Evolutionary conservation across 345 rosid genomes (phyloP), one percentile per base, ranked within the genome.

Genomic region (Anastatica hierochuntica): DNA sequence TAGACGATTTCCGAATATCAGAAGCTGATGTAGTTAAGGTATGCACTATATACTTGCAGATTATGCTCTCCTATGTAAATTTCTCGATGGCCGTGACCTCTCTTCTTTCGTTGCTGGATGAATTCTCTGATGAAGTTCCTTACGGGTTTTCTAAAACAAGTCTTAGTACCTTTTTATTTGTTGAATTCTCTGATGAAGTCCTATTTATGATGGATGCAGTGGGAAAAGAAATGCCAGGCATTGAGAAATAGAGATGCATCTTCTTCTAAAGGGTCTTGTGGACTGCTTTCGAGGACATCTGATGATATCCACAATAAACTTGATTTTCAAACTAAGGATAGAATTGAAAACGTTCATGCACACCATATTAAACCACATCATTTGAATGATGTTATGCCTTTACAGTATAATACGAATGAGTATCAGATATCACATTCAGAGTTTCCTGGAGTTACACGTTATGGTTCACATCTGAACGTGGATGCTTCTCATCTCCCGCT

Each of bases 331-430:
- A 73, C 67, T 66, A 69, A 65, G 57, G 66, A 68, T 72, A 75
- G 49, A 62, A 77, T 66, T 73, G 78, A 70, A 50, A 79, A 63
- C n/a, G 65, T 69, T 75, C 39, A 21, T 72, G 19, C 64, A 64
- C 50, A 71, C 31, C 74, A 54, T 74, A 64, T 57, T 61, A 66
- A 55, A 26, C 62, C 71, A 14, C 67, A 69, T 62, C 10, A 40
- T 74, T 58, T 68, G 51, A 77, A 74, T 74, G 56, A 65, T 81
- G 97, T 85, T 83, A 71, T 77, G 81, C 98, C 97, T 92, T 88
- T 85, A 85, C 97, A 68, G 56, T 74, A 62, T 66, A 39, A 71
- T 78, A 92, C 94, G 38, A 66, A 75, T 83, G 79, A 88, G 97
- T 57, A 69, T 81, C 97, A 88, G 97, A 75, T 83, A 85, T 78